Conservation (phyloP, 108 stramenopile genomes). For the Hondaea fermentalgiana region DNA sequence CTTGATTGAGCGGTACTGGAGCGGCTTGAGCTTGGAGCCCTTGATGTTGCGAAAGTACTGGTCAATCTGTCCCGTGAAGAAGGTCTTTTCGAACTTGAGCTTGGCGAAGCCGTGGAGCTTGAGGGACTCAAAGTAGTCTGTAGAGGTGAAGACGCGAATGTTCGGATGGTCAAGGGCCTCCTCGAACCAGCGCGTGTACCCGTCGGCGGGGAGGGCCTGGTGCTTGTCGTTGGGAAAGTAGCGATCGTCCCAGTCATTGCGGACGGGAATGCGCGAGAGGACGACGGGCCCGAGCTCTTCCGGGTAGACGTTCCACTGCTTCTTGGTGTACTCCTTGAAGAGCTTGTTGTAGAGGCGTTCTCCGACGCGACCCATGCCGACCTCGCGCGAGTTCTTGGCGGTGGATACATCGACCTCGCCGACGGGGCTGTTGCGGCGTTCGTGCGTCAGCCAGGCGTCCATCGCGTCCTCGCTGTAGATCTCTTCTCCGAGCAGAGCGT, state of each 20-base stretch:
- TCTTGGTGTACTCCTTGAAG: constrained; percentile 65
- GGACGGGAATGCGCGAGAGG: constrained; percentile 61
- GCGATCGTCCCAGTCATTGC: constrained; percentile 54
- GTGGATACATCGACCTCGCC: neutral
- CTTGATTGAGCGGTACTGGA: constrained; percentile 60
- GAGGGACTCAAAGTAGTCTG: constrained; percentile 55
- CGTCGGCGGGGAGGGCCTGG: constrained; percentile 62
- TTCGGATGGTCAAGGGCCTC: constrained; percentile 50
- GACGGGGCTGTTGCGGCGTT: constrained; percentile 30
- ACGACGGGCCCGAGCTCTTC: constrained; percentile 60
- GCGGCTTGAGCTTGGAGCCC: constrained; percentile 48
- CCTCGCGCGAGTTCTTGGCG: constrained; percentile 59
- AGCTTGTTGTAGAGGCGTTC: constrained; percentile 55
- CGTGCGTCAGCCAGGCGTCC: constrained; percentile 58
- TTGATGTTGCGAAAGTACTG: constrained; percentile 56
- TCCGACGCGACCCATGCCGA: constrained; percentile 62
- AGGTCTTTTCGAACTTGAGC: constrained; percentile 41
- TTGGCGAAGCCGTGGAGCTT: constrained; percentile 31
- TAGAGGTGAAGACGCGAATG: constrained; percentile 52
- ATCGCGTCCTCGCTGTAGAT: constrained; percentile 57
- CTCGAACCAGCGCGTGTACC: constrained; percentile 64
- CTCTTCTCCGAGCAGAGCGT: constrained; percentile 56
- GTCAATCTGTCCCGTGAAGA: constrained; percentile 70
- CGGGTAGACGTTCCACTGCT: constrained; percentile 68
- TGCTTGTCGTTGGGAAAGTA: constrained; percentile 61